phyloP scores from a whole-genome alignment of 2,329 filamentous ascomycete genomes.

The Hymenoscyphus repandus region DNA sequence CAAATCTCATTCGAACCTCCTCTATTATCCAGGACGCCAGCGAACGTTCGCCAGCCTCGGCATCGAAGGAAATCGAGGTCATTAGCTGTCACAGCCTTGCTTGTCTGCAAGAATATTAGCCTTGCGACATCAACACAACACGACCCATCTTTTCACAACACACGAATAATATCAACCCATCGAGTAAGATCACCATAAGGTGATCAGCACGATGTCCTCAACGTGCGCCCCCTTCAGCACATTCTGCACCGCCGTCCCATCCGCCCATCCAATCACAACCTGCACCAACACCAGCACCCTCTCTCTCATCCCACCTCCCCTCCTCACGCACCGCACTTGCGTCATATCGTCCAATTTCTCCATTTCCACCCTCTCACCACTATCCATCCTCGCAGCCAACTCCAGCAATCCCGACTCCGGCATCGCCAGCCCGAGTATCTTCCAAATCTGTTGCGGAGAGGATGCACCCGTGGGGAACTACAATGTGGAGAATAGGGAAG shows the following conservation, averaged over 20 bases:
- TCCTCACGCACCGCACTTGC: neutral
- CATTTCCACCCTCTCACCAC: neutral
- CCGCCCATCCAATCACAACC: neutral
- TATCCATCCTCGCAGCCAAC: neutral
- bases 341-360: constrained; percentile 2
- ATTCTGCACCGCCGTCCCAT: neutral
- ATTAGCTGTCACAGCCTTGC: too few relatives aligned
- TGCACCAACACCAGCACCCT: neutral
- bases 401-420: neutral
- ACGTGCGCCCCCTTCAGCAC: neutral
- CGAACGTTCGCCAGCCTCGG: too few relatives aligned
- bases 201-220: neutral
- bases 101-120: too few relatives aligned
- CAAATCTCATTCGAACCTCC: too few relatives aligned
- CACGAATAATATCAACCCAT: too few relatives aligned
- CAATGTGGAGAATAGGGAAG: neutral
- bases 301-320: neutral
- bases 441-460: constrained; percentile 2
- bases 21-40: too few relatives aligned
- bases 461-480: neutral
- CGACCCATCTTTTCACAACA: too few relatives aligned
- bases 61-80: too few relatives aligned
- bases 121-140: too few relatives aligned
- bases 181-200: too few relatives aligned
- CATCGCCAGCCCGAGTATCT: neutral